These are phyloP conservation scores for Boletales sp. DNA, from an alignment of 768 basidiomycete genomes.

Conservation along the genomic window DNA sequence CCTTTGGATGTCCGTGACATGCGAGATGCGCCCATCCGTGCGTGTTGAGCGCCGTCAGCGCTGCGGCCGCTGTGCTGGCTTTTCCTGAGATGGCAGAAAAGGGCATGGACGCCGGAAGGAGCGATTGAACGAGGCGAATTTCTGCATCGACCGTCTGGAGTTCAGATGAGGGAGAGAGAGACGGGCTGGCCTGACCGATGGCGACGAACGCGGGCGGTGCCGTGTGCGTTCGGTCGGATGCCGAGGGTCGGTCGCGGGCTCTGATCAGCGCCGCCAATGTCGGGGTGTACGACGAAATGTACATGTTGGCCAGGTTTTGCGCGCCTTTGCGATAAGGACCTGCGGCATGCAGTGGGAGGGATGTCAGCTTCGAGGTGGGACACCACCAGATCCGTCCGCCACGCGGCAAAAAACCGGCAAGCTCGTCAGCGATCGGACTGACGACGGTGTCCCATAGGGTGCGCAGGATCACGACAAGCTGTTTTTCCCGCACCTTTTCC, in stretches of 20 bases:
- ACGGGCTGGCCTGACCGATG: slow-evolving; percentile 19
- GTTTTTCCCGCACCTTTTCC: slow-evolving; percentile 21
- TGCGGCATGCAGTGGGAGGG: slow-evolving; percentile 32
- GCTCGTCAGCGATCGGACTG: slow-evolving; percentile 15
- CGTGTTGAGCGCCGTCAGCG: slow-evolving; percentile 9
- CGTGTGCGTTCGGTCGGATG: neutral
- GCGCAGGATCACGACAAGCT: slow-evolving; percentile 12
- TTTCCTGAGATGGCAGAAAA: slow-evolving; percentile 12
- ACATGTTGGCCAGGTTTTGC: slow-evolving; percentile 11
- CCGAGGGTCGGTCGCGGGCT: slow-evolving; percentile 8
- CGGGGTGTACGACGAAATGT: slow-evolving; percentile 34
- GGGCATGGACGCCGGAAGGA: slow-evolving; percentile 12
- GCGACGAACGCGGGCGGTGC: slow-evolving; percentile 10
- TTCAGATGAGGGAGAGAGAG: neutral
- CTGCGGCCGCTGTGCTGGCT: slow-evolving; percentile 11
- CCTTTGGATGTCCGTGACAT: slow-evolving; percentile 27
- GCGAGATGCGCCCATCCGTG: slow-evolving; percentile 31
- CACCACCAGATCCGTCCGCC: slow-evolving; percentile 33
- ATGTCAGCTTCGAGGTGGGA: slow-evolving; percentile 27
- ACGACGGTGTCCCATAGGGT: slow-evolving; percentile 26
- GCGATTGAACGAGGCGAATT: slow-evolving; percentile 19
- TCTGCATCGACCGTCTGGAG: slow-evolving; percentile 17
- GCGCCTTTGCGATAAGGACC: slow-evolving; percentile 23
- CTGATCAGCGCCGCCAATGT: slow-evolving; percentile 27
- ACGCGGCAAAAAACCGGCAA: slow-evolving; percentile 14